Evolutionary conservation across 2,329 filamentous ascomycete species (phyloP).

Genomic region (Neonectria hederae): DNA sequence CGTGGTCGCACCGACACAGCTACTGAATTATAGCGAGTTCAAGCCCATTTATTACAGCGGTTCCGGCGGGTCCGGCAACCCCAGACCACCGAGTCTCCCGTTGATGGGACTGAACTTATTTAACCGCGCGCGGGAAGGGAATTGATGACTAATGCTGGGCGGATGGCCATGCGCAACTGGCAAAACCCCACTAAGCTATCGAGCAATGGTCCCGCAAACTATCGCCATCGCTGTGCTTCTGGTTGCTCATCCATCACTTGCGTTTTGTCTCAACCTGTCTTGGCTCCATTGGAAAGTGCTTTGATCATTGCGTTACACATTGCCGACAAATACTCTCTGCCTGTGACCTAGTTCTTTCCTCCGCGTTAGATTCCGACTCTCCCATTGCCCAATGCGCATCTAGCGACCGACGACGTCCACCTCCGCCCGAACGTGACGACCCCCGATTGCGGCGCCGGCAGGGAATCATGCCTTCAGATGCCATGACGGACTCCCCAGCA

Average conservation of each 20-base stretch:
- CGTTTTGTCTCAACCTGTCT: neutral
- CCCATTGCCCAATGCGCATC: constrained; percentile 26
- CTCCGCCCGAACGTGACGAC: constrained; percentile 26
- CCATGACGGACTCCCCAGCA: constrained; percentile 42
- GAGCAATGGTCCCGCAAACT: constrained; percentile 40
- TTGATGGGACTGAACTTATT: neutral
- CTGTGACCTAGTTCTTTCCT: neutral
- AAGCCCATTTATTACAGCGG: neutral
- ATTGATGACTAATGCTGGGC: constrained; percentile 37
- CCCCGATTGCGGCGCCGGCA: constrained; percentile 36
- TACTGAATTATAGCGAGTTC: neutral
- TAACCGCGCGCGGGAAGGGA: constrained; percentile 31
- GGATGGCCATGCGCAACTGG: constrained; percentile 21
- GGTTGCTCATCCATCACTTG: neutral
- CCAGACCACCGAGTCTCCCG: neutral
- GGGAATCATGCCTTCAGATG: constrained; percentile 43
- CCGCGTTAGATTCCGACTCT: neutral
- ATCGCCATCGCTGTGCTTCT: constrained; percentile 36
- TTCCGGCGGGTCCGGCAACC: neutral
- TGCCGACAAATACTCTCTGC: constrained; percentile 6
- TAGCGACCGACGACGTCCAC: constrained; percentile 21
- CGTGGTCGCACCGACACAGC: neutral
- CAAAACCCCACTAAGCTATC: constrained; percentile 36
- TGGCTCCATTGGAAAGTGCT: neutral
- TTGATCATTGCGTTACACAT: constrained; percentile 21